Percentiles rank a stretch among this genome's conserved stretches.
These are phyloP conservation scores for Trichoderma hamatum DNA, from an alignment of 2,329 filamentous ascomycete genomes.

Conservation along the genomic window DNA sequence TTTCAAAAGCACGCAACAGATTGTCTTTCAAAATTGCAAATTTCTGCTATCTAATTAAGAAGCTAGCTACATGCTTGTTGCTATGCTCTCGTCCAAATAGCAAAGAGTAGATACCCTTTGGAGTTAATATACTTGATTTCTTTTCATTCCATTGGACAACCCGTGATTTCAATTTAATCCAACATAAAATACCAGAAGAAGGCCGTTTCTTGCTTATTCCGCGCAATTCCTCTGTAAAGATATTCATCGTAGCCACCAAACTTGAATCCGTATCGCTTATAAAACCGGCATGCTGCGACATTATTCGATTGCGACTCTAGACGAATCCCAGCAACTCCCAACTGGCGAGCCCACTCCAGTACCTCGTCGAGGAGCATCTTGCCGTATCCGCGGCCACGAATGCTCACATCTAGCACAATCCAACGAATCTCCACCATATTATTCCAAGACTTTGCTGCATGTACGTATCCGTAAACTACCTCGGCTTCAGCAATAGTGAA, in stretches of 20 bases:
- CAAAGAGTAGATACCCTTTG: slow-evolving; percentile 11
- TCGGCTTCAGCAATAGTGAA: neutral
- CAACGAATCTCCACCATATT: slow-evolving; percentile 29
- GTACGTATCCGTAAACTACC: slow-evolving; percentile 27
- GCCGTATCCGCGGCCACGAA: slow-evolving; percentile 28
- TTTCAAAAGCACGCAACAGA: neutral
- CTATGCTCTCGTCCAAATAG: neutral
- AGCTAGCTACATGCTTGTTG: neutral
- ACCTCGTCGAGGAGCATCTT: slow-evolving; percentile 26
- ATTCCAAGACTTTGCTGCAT: slow-evolving; percentile 30
- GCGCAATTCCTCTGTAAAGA: slow-evolving; percentile 27
- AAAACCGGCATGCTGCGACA: slow-evolving; percentile 29
- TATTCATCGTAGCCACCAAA: slow-evolving; percentile 31
- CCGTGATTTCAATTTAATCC: neutral
- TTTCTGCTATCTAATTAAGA: neutral
- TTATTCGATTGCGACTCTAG: slow-evolving; percentile 30
- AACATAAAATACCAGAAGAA: slow-evolving; percentile 30
- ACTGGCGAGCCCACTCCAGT: slow-evolving; percentile 26
- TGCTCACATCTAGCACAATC: slow-evolving; percentile 28
- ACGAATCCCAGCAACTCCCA: slow-evolving; percentile 25
- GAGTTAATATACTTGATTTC: neutral
- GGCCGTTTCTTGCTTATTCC: slow-evolving; percentile 26
- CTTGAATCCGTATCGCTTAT: slow-evolving; percentile 28
- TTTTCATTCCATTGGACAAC: neutral
- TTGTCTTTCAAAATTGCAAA: neutral